These are phyloP conservation scores for Acer yangbiense DNA, from an alignment of 345 rosid genomes.

Conservation along the genomic window DNA sequence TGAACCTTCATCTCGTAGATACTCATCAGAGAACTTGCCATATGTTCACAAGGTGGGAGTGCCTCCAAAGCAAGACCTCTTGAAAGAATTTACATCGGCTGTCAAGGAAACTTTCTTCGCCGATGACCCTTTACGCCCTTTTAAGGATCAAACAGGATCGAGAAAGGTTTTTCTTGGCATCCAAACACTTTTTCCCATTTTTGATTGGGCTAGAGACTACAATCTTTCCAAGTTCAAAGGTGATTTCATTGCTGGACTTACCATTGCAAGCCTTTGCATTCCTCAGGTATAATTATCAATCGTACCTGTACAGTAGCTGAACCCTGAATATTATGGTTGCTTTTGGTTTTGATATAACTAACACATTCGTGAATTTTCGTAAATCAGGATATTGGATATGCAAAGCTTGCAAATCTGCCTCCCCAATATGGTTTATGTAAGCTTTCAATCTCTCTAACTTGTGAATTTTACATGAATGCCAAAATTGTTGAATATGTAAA, in stretches of 20 bases:
- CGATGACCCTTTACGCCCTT: slow-evolving; percentile 80
- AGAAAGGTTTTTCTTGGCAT: slow-evolving; percentile 61
- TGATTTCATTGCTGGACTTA: slow-evolving; percentile 83
- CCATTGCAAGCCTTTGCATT: slow-evolving; percentile 98
- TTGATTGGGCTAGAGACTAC: slow-evolving; percentile 77
- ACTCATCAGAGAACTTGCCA: slow-evolving; percentile 20
- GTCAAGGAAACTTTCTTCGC: slow-evolving; percentile 82
- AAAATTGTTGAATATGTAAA: too few relatives aligned
- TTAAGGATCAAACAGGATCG: slow-evolving; percentile 72
- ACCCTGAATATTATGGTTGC: too few relatives aligned
- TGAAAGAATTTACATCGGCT: slow-evolving; percentile 53
- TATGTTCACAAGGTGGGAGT: slow-evolving; percentile 75
- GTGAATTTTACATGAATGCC: not conserved
- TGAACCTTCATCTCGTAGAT: slow-evolving; percentile 15
- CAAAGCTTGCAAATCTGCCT: slow-evolving; percentile 78
- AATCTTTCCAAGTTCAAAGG: slow-evolving; percentile 65
- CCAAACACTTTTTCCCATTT: slow-evolving; percentile 78
- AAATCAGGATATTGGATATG: slow-evolving; percentile 85
- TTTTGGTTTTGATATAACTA: too few relatives aligned
- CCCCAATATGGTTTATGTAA: slow-evolving; percentile 91
- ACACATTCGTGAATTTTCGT: not conserved
- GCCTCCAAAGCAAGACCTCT: slow-evolving; percentile 76
- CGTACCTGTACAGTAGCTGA: too few relatives aligned
- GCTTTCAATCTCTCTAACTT: slow-evolving; percentile 22
- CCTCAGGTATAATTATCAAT: slow-evolving; percentile 69